A percentile compares a stretch with the other conserved stretches of the same genome.
Conservation (phyloP, 2,329 filamentous ascomycete species). For the Colletotrichum higginsianum region DNA sequence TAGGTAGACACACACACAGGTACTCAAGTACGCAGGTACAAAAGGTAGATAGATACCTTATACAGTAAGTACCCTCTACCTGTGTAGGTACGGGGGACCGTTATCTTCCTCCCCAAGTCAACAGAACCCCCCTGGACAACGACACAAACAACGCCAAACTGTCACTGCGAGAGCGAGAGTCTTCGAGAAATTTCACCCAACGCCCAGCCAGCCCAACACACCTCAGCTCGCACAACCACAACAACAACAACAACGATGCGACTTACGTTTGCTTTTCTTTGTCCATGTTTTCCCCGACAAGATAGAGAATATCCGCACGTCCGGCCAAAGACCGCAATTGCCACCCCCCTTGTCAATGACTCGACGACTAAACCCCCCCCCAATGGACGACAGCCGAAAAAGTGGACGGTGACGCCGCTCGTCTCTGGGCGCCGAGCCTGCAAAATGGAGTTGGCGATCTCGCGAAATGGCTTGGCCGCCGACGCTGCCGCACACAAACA, state of each 20-base stretch:
- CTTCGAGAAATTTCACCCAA: conserved; percentile 36
- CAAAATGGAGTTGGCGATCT: conserved; percentile 35
- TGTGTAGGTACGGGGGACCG: neutral
- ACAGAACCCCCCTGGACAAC: neutral
- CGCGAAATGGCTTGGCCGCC: conserved; percentile 38
- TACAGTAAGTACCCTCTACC: neutral
- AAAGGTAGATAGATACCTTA: neutral
- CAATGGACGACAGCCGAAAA: conserved; percentile 23
- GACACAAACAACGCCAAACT: conserved; percentile 8
- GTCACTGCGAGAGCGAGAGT: conserved; percentile 4
- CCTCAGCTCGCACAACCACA: neutral
- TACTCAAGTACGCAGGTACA: neutral
- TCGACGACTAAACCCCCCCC: neutral
- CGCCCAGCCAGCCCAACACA: neutral
- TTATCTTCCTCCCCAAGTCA: neutral
- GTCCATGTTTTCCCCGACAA: neutral
- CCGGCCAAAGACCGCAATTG: neutral
- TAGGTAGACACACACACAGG: fast-evolving
- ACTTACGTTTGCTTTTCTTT: neutral
- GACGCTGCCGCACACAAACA: conserved; percentile 21
- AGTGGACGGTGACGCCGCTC: conserved; percentile 37
- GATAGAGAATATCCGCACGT: neutral
- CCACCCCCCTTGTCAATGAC: conserved; percentile 12
- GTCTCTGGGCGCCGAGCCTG: conserved; percentile 39
- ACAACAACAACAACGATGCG: too few relatives aligned